Evolutionary conservation across 2,329 filamentous ascomycete genomes (phyloP).

Genomic region (Rutstroemia sp.): DNA sequence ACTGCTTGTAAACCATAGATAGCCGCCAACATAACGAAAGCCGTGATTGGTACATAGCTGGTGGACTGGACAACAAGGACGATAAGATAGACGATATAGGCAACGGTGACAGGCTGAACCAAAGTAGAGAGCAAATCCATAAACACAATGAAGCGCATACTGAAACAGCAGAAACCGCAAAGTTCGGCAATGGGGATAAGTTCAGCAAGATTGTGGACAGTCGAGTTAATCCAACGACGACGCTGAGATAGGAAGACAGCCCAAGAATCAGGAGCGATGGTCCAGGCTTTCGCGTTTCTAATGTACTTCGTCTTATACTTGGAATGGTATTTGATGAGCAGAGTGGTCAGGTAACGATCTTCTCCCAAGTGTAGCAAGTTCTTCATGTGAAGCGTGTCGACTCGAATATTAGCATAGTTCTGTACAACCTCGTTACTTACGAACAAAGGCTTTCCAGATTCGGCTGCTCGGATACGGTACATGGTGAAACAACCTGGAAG

Average conservation of each 20-base stretch:
- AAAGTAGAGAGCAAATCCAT: constrained; percentile 87
- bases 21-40: constrained; percentile 86
- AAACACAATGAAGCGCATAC: constrained; percentile 97
- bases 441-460: constrained; percentile 92
- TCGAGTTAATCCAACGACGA: constrained; percentile 99
- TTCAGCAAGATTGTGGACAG: constrained; percentile 94
- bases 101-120: constrained; percentile 84
- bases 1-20: constrained; percentile 96
- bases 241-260: constrained; percentile 93
- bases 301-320: constrained; percentile 99
- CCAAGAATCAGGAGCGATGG: constrained; percentile 93
- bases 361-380: constrained; percentile 94
- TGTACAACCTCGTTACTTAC: constrained; percentile 89
- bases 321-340: constrained; percentile 84
- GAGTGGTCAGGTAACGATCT: constrained; percentile 92
- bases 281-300: constrained; percentile 88
- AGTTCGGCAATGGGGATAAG: constrained; percentile 89
- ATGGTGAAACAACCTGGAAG: constrained; percentile 98
- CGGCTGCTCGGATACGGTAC: constrained; percentile 93
- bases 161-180: constrained; percentile 99
- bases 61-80: constrained; percentile 58
- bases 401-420: constrained; percentile 82
- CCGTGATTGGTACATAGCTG: constrained; percentile 67
- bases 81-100: constrained; percentile 85
- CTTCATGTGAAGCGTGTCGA: constrained; percentile 98